Evolutionary conservation across 768 basidiomycete species (phyloP), one percentile per base, ranked within the genome.

Genomic region (Cystobasidium tubakii): DNA sequence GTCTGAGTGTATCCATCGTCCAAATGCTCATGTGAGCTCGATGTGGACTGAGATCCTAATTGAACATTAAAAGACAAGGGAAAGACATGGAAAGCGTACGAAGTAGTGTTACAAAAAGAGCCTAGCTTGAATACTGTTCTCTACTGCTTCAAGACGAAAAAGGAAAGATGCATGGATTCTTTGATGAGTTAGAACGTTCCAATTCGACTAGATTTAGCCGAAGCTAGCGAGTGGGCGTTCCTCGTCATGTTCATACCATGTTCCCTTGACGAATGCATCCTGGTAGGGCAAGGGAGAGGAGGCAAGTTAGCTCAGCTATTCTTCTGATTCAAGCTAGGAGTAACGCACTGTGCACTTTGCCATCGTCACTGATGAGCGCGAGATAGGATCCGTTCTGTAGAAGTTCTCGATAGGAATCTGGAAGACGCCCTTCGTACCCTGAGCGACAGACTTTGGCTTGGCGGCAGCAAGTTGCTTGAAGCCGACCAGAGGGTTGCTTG

Each of bases 351-450:
- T 75, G 73, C 76, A 77, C 65, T 78, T 73, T 17, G 76, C 73
- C 78, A 79, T 79, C n/a, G 77, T 79, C 21, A 76, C 75, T 50
- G 77, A 93, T 87, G 91, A 90, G 85, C 94, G 85, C 54, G 92
- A 93, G 80, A 98, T 92, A 31, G 90, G 87, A 82, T 97, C 95
- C 12, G 95, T 97, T 82, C 92, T 88, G 83, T 97, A 99, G 83
- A 98, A 98, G 83, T 96, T 96, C 64, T 82, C 77, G 76, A 99
- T 89, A 0, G 92, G 90, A 82, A 88, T 90, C 82, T 84, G 85
- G 82, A 96, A 88, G 23, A 86, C 83, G 2, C 79, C 79, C 36
- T 46, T 74, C 7, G 2, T 1, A 1, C 76, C 79, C 15, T 44
- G 75, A 17, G 44, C 25, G 7, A 44, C 23, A 19, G n/a, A 10